A percentile compares a stretch with the other conserved stretches of the same genome.
Conservation (phyloP, 2,329 filamentous ascomycete genomes). For the Talaromyces sp. region DNA sequence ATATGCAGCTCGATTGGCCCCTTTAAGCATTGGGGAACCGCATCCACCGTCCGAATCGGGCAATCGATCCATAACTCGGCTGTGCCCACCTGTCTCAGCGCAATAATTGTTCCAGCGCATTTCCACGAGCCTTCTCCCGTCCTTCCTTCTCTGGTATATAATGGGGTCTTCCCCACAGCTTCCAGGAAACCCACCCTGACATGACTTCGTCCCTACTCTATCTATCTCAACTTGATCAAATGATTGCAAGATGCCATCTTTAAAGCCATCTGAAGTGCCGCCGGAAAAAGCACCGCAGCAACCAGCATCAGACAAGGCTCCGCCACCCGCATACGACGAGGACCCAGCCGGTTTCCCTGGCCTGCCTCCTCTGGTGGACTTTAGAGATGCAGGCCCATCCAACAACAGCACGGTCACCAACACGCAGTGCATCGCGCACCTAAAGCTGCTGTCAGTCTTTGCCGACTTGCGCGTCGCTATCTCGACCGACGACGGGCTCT, state of each 20-base stretch:
- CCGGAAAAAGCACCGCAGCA: background rate
- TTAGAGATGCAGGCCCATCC: slow-evolving; percentile 13
- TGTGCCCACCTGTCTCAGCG: background rate
- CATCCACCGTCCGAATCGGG: background rate
- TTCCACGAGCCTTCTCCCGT: too few species aligned
- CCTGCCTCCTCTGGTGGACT: slow-evolving; percentile 21
- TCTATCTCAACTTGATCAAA: background rate
- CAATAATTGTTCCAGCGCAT: too few species aligned
- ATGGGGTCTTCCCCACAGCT: background rate
- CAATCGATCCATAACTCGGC: background rate
- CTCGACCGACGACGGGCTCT: slow-evolving; percentile 62
- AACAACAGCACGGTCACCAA: slow-evolving; percentile 24
- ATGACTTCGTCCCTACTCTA: background rate
- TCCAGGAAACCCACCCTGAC: background rate
- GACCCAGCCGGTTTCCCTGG: slow-evolving; percentile 2
- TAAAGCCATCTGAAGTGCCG: background rate
- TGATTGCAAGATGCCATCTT: background rate
- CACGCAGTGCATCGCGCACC: slow-evolving; percentile 63
- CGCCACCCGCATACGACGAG: slow-evolving; percentile 22
- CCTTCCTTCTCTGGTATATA: background rate
- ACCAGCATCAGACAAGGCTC: background rate
- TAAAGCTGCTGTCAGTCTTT: slow-evolving; percentile 66
- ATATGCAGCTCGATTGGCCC: background rate
- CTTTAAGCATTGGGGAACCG: background rate
- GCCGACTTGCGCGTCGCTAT: slow-evolving; percentile 62